These are phyloP conservation scores for Ascochyta lentis DNA, from an alignment of 2,329 filamentous ascomycete genomes.

Conservation along the genomic window DNA sequence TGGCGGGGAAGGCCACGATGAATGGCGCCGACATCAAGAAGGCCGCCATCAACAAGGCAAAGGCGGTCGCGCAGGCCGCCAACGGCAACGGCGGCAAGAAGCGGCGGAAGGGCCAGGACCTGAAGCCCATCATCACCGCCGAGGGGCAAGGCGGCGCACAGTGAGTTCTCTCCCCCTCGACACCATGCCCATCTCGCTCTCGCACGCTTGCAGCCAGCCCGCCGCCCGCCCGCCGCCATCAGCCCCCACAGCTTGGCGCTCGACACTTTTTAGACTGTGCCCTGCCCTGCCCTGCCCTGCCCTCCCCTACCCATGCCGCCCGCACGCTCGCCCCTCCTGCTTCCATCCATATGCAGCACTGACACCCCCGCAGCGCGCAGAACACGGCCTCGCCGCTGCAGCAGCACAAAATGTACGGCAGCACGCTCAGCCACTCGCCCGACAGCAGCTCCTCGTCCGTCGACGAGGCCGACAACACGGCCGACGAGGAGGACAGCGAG, in stretches of 20 bases:
- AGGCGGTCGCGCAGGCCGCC: conserved; percentile 66
- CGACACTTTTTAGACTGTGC: conserved; percentile 5
- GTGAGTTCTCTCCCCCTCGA: neutral
- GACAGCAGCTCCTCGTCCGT: conserved; percentile 79
- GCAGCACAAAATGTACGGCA: conserved; percentile 57
- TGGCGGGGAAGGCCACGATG: conserved; percentile 55
- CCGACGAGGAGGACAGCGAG: conserved; percentile 97
- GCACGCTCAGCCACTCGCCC: conserved; percentile 73
- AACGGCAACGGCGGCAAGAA: conserved; percentile 70
- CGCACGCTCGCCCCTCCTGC: conserved; percentile 11
- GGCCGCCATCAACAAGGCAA: conserved; percentile 69
- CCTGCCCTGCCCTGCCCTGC: too few relatives aligned
- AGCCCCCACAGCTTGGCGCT: conserved; percentile 6
- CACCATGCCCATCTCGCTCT: too few relatives aligned
- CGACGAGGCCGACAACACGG: conserved; percentile 85
- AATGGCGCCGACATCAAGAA: conserved; percentile 70
- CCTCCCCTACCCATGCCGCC: neutral
- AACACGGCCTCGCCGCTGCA: conserved; percentile 59
- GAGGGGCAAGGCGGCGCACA: conserved; percentile 59
- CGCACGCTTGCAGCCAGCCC: too few relatives aligned
- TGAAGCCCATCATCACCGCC: conserved; percentile 79
- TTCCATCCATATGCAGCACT: conserved; percentile 12
- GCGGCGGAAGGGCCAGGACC: conserved; percentile 72
- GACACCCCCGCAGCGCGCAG: conserved; percentile 41
- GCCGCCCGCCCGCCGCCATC: neutral